Percentiles rank a stretch among this genome's conserved stretches.
Evolutionary conservation across 2,329 filamentous ascomycete species (phyloP).

Genomic region (Mycosphaerella arachidis): DNA sequence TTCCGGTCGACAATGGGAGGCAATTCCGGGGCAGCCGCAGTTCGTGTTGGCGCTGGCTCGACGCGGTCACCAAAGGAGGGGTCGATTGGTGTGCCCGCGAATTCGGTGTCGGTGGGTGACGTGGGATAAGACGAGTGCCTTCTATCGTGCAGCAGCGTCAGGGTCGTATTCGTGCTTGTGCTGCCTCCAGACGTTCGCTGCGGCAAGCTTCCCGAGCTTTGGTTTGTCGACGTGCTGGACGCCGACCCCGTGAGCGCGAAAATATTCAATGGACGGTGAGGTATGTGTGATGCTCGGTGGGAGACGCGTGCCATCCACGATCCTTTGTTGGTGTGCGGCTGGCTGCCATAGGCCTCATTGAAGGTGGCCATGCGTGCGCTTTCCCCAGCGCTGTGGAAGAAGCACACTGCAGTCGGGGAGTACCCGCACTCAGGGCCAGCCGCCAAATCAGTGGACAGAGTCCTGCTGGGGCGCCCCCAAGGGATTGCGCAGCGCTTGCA

Average conservation of each 20-base stretch:
- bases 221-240: background rate
- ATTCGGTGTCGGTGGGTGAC: constrained; percentile 28
- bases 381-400: no score
- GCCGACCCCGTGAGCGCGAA: background rate
- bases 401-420: background rate
- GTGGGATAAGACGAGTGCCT: constrained; percentile 20
- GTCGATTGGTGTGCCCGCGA: constrained; percentile 31
- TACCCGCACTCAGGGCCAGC: background rate
- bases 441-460: background rate
- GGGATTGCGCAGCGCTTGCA: background rate
- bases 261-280: constrained; percentile 17
- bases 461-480: background rate
- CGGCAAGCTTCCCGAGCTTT: background rate
- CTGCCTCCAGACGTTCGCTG: constrained; percentile 3
- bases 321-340: background rate
- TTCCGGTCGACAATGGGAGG: constrained; percentile 12
- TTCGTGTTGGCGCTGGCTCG: constrained; percentile 8
- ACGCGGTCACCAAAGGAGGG: constrained; percentile 22
- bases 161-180: background rate
- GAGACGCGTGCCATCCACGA: constrained; percentile 24
- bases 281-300: constrained; percentile 29
- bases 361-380: background rate
- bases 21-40: constrained; percentile 11
- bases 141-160: constrained; percentile 11
- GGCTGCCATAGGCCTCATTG: constrained; percentile 4